Base-by-base conservation (phyloP, 257 asterid species). In the Salvia splendens region DNA sequence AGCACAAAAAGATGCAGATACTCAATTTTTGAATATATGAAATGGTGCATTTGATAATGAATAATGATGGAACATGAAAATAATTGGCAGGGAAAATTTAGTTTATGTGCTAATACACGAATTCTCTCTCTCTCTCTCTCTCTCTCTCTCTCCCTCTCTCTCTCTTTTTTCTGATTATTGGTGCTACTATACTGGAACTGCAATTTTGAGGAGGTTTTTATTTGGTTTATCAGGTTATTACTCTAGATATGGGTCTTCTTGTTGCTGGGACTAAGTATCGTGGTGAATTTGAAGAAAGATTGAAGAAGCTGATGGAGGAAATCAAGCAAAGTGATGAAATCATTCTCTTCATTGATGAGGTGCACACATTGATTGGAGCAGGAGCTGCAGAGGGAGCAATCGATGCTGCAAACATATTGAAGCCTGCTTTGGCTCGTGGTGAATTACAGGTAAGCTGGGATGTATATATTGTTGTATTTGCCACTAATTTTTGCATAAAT, bases 301-400 rank as follows among this genome's bases (percentile, higher is more conserved):
- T 93, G 64, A 93, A 90, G 84, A 90, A 87, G 80, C 76, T 93
- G 80, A 88, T 90, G 95, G 99, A 93, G 77, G 99, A 93, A 79
- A 84, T 93, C 24, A 93, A 85, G 74, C 96, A 90, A 79, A 93
- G 93, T 71, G 96, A 88, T 61, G 95, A 90, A 61, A 90, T 88
- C 68, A 90, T 93, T 51, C 96, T 93, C 61, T 93, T 93, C 74
- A 93, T 93, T 45, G 99, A 93, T 75, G 99, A 93, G 80, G 96
- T 93, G 68, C 99, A 90, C 82, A 93, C 99, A 1, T 83, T 93
- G 77, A 90, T 92, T 60, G 98, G 98, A 66, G 98, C 98, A 32
- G 98, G 98, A 78, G 98, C 98, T 67, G 98, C 96, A 4, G 98
- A 88, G 75, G 97, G 97, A 61, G 98, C 98, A 10, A 90, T 93